Evolutionary conservation across 176 grass and related monocot species (phyloP).

Genomic region (Lolium rigidum): DNA sequence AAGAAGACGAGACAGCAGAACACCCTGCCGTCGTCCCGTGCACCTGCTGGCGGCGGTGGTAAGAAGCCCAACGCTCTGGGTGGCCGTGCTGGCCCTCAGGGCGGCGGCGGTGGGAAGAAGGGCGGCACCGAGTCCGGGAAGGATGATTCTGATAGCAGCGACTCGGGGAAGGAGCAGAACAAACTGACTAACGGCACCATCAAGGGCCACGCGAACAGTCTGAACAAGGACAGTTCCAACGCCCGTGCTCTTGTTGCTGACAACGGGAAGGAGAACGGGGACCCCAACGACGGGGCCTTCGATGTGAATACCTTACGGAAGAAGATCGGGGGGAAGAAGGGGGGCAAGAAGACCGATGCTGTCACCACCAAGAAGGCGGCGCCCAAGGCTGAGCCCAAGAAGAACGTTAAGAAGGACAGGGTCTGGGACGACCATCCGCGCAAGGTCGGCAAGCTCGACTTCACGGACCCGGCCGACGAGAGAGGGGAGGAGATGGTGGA

Average conservation of each 20-base stretch:
- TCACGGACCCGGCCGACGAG: slow-evolving; percentile 74
- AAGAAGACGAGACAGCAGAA: slow-evolving; percentile 73
- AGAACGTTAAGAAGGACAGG: slow-evolving; percentile 69
- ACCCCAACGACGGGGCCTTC: slow-evolving; percentile 73
- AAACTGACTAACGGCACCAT: slow-evolving; percentile 42
- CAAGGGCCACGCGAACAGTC: too few species aligned
- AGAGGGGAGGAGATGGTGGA: slow-evolving; percentile 68
- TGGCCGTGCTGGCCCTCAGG: not conserved
- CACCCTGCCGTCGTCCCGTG: slow-evolving; percentile 12
- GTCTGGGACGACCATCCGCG: slow-evolving; percentile 79
- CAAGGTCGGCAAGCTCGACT: slow-evolving; percentile 72
- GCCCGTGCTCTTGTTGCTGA: slow-evolving; percentile 14
- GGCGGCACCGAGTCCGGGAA: slow-evolving; percentile 13
- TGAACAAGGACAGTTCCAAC: slow-evolving; percentile 35
- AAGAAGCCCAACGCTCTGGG: not conserved
- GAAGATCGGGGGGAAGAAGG: slow-evolving; percentile 44
- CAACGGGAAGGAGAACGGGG: slow-evolving; percentile 78
- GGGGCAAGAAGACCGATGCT: slow-evolving; percentile 38
- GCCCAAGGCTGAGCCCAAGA: slow-evolving; percentile 56
- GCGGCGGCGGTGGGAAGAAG: slow-evolving; percentile 34
- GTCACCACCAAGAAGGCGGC: slow-evolving; percentile 10
- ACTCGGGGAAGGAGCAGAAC: slow-evolving; percentile 36
- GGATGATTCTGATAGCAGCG: not conserved
- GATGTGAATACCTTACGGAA: slow-evolving; percentile 90
- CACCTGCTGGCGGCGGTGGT: not conserved